These are phyloP conservation scores for Fusarium sp. DNA, from an alignment of 2,329 filamentous ascomycete species.

Conservation along the genomic window DNA sequence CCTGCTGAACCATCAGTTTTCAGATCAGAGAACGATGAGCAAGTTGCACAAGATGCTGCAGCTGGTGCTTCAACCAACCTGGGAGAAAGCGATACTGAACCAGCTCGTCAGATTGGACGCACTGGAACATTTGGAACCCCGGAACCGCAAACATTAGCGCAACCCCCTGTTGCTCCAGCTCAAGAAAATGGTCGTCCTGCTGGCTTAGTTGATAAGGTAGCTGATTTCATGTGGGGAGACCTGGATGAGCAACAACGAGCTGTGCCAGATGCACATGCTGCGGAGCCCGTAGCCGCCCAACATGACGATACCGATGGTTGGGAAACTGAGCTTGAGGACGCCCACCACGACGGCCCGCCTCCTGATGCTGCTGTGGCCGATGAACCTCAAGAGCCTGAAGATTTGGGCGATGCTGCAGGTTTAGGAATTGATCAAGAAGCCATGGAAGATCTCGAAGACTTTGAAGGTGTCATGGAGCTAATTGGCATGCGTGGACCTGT, in stretches of 20 bases:
- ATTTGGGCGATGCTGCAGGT: constrained; percentile 72
- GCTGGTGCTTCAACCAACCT: neutral
- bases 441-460: constrained; percentile 88
- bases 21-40: neutral
- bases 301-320: constrained; percentile 51
- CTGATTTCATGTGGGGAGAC: constrained; percentile 73
- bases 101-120: constrained; percentile 8
- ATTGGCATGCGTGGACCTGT: constrained; percentile 96
- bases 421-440: constrained; percentile 80
- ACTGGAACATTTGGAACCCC: neutral
- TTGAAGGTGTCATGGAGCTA: constrained; percentile 95
- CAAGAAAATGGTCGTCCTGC: constrained; percentile 28
- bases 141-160: constrained; percentile 12
- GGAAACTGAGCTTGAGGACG: constrained; percentile 54
- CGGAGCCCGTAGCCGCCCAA: constrained; percentile 57
- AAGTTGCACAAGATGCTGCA: neutral
- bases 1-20: neutral
- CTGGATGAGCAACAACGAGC: constrained; percentile 55
- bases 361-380: constrained; percentile 36
- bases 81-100: constrained; percentile 5
- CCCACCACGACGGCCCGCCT: constrained; percentile 51
- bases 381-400: constrained; percentile 55
- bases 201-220: constrained; percentile 54
- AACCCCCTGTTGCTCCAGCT: constrained; percentile 21
- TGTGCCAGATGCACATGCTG: constrained; percentile 55